These are phyloP conservation scores for Malassezia caprae DNA, from an alignment of 1,284 basidiomycete genomes.

Conservation along the genomic window DNA sequence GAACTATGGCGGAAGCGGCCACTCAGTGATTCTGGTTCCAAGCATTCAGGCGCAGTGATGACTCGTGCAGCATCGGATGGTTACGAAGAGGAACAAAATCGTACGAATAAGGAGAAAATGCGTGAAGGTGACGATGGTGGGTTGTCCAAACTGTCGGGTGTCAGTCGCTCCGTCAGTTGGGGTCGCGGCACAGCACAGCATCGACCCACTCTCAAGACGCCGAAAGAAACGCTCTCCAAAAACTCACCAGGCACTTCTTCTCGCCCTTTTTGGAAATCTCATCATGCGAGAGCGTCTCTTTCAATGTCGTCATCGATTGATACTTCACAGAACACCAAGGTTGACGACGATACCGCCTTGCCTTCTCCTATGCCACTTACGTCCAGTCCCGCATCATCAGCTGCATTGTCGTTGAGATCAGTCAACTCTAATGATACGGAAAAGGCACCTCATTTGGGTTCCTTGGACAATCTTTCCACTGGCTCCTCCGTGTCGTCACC, in stretches of 20 bases:
- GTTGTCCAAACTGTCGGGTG: slow-evolving; percentile 16
- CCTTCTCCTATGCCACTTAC: neutral
- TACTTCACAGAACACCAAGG: neutral
- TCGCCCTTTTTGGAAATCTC: neutral
- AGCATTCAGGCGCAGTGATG: neutral
- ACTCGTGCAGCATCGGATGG: neutral
- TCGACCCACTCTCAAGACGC: neutral
- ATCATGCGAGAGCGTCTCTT: neutral
- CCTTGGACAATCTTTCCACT: neutral
- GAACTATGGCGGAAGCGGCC: neutral
- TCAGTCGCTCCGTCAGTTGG: slow-evolving; percentile 17
- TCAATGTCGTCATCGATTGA: slow-evolving; percentile 9
- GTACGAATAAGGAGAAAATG: neutral
- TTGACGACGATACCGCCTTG: neutral
- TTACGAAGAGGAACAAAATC: neutral
- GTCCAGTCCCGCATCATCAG: slow-evolving; percentile 12
- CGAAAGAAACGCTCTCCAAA: neutral
- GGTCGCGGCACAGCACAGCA: slow-evolving; percentile 5
- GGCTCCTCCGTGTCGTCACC: neutral
- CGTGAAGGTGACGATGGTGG: slow-evolving; percentile 3
- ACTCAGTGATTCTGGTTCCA: neutral
- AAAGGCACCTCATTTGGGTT: neutral
- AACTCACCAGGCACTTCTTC: neutral
- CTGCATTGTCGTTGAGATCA: slow-evolving; percentile 15
- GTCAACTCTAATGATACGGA: neutral